Conservation (phyloP, 192 early-diverging fungal species). For the Backusella psychrophila region DNA sequence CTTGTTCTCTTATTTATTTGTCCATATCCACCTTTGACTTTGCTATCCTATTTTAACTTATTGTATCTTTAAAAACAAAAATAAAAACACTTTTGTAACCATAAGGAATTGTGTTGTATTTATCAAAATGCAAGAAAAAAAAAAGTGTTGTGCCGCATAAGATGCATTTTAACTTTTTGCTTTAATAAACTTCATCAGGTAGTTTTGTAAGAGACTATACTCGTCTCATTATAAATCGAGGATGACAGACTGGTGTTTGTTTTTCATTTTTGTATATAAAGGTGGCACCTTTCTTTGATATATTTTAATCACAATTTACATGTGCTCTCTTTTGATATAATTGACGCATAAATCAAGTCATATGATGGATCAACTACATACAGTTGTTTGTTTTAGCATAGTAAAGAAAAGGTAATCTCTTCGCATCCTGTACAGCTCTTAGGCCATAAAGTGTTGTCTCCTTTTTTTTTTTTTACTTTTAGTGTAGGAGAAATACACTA, state of each 20-base stretch:
- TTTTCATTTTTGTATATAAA: too few species aligned
- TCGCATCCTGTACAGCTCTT: too few species aligned
- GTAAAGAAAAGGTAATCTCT: neutral
- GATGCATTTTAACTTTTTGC: too few species aligned
- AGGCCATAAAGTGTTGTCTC: neutral
- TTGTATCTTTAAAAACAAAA: neutral
- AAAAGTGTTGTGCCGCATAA: too few species aligned
- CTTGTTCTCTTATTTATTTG: neutral
- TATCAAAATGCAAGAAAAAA: too few species aligned
- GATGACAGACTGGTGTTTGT: neutral
- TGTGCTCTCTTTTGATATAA: neutral
- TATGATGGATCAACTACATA: conserved; percentile 42
- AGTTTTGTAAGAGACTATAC: too few species aligned
- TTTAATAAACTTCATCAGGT: too few species aligned
- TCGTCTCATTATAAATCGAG: neutral
- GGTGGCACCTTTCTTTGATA: too few species aligned
- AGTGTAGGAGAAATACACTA: neutral
- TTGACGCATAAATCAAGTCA: neutral
- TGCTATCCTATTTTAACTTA: neutral
- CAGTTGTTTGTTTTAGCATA: neutral
- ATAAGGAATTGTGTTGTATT: neutral
- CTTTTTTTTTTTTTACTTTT: neutral
- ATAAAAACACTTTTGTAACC: neutral
- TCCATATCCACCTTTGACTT: neutral
- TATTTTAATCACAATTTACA: too few species aligned